Evolutionary conservation across 2,329 filamentous ascomycete species (phyloP).

Genomic region (Phaeoacremonium minimum): DNA sequence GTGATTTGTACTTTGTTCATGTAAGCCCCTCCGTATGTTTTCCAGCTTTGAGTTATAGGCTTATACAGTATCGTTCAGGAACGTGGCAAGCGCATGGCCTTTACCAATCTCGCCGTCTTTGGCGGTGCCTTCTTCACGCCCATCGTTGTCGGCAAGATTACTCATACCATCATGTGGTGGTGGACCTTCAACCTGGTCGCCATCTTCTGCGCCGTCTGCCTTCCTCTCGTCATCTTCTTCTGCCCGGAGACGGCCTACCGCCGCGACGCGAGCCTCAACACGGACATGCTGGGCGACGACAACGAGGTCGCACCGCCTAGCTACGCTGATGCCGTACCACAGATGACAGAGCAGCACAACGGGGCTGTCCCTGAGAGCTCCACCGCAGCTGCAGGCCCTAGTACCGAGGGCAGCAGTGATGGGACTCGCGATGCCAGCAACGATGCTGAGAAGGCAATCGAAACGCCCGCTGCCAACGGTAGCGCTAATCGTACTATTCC

Average conservation of each 20-base stretch:
- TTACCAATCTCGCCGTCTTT: conserved; percentile 58
- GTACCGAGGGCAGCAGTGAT: neutral
- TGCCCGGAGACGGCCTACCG: conserved; percentile 82
- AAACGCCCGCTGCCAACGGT: conserved; percentile 21
- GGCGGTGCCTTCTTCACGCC: conserved; percentile 65
- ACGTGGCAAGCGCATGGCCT: conserved; percentile 82
- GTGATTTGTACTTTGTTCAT: conserved; percentile 88
- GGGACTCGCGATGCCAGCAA: conserved; percentile 1
- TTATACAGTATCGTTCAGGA: conserved; percentile 39
- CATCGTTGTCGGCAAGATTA: conserved; percentile 86
- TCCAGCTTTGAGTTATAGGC: neutral
- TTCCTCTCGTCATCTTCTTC: conserved; percentile 71
- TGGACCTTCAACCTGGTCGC: conserved; percentile 88
- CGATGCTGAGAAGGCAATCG: conserved; percentile 4
- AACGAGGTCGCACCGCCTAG: neutral
- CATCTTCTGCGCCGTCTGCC: conserved; percentile 69
- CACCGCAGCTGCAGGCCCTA: neutral
- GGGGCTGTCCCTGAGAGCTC: neutral
- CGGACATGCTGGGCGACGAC: conserved; percentile 51
- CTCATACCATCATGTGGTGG: conserved; percentile 68
- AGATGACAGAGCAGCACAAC: neutral
- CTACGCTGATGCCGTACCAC: neutral
- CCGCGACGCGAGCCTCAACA: conserved; percentile 64
- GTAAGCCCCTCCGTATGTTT: conserved; percentile 37
- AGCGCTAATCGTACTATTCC: conserved; percentile 15